Conservation (phyloP, 306 rosid species). For the Vigna nakashimae region DNA sequence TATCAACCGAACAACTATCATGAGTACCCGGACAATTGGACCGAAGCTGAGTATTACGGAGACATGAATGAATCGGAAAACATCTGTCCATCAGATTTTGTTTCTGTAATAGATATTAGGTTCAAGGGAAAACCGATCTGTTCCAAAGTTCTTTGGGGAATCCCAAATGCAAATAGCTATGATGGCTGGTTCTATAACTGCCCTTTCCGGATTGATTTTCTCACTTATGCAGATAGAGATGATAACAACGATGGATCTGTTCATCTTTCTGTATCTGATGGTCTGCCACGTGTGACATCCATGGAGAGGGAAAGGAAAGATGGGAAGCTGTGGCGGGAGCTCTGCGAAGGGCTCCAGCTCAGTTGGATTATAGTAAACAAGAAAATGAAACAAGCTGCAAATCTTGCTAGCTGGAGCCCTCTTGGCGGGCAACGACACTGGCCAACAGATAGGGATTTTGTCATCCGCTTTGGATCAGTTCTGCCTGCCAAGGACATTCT, state of each 20-base stretch:
- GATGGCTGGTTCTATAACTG: slow-evolving; percentile 81
- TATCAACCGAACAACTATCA: slow-evolving; percentile 51
- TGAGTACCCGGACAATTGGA: slow-evolving; percentile 79
- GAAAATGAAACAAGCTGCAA: slow-evolving; percentile 77
- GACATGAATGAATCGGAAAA: slow-evolving; percentile 59
- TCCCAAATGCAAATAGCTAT: slow-evolving; percentile 71
- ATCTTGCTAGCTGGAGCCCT: slow-evolving; percentile 83
- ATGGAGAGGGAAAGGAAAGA: slow-evolving; percentile 79
- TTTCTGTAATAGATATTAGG: slow-evolving; percentile 76
- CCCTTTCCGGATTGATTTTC: slow-evolving; percentile 78
- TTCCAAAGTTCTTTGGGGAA: slow-evolving; percentile 85
- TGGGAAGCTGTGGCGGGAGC: slow-evolving; percentile 80
- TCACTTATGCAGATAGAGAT: slow-evolving; percentile 64
- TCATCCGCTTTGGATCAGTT: slow-evolving; percentile 77
- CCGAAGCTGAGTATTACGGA: slow-evolving; percentile 76
- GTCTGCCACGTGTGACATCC: slow-evolving; percentile 67
- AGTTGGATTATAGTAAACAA: slow-evolving; percentile 77
- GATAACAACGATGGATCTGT: slow-evolving; percentile 58
- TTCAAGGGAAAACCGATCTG: slow-evolving; percentile 69
- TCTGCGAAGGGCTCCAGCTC: slow-evolving; percentile 67
- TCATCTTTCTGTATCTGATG: slow-evolving; percentile 68
- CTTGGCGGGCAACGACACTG: slow-evolving; percentile 85
- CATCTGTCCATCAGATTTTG: slow-evolving; percentile 70
- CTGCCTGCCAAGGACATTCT: slow-evolving; percentile 77
- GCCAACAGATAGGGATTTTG: slow-evolving; percentile 83